Conservation (phyloP, 257 asterid genomes). For the Jaltomata sinuosa region DNA sequence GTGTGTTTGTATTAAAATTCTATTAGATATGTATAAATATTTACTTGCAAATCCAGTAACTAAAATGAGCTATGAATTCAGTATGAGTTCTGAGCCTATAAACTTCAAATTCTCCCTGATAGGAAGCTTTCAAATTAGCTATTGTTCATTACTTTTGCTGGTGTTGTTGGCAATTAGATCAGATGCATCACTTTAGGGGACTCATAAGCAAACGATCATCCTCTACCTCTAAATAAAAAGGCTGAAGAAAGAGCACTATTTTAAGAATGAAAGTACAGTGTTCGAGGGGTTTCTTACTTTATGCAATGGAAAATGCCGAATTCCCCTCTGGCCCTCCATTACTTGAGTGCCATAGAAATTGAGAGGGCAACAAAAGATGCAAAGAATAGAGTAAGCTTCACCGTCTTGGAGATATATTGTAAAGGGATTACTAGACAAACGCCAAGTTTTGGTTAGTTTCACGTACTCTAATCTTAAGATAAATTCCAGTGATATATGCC, state of each 20-base stretch:
- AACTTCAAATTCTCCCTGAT: too few species aligned
- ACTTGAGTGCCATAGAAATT: slow-evolving; percentile 1
- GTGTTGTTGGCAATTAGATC: too few species aligned
- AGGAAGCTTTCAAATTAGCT: too few species aligned
- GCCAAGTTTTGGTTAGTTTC: background rate
- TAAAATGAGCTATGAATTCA: too few species aligned
- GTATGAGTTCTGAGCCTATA: too few species aligned
- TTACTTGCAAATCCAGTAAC: too few species aligned
- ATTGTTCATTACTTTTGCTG: too few species aligned
- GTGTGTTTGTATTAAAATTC: too few species aligned
- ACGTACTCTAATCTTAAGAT: too few species aligned
- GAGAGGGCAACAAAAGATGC: background rate
- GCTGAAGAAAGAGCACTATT: background rate
- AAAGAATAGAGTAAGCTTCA: background rate
- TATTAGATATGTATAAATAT: too few species aligned
- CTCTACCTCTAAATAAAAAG: background rate
- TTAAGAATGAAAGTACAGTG: background rate
- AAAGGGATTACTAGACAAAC: background rate
- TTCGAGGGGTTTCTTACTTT: background rate
- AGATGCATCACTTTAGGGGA: background rate
- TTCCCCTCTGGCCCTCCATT: background rate
- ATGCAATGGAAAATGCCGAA: background rate
- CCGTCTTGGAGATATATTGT: background rate
- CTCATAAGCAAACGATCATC: background rate
- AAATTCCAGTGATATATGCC: background rate